Base-by-base conservation (phyloP, 148 eudicot genomes). In the Vaccinium macrocarpon region DNA sequence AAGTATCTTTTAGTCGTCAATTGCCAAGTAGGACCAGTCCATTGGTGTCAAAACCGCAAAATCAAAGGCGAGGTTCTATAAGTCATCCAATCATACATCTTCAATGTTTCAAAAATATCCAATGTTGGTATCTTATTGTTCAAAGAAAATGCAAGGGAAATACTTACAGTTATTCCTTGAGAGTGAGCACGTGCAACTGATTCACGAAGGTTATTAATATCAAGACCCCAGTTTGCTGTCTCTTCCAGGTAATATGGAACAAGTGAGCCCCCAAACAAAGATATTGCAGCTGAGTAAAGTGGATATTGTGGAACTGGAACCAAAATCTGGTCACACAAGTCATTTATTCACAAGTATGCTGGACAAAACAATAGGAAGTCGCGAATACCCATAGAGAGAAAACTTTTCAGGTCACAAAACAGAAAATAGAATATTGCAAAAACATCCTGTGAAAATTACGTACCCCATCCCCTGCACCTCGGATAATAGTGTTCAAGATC, bases 261-360 rank as follows among this genome's bases (percentile, higher is more conserved):
- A 51, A 97, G 94, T 85, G 99, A 88, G 79, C 99, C 99, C 84
- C 99, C 98, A 82, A 87, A 87, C 55, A 97, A 89, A 70, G 97
- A 86, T 88, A 97, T 97, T 61, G 98, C 85, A 73, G 99, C 99
- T 59, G 99, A 97, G 90, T 97, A 97, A 81, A 97, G 97, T 66
- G 99, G 99, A 88, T 97, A 97, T 51, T 97, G 99, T 64, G 99
- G 99, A 89, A 97, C 98, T 32, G 99, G 99, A 85, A 95, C 99
- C 89, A 97, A 90, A 80, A 97, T 90, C 99, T 97, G 90, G 71
- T 57, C 81, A 70, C 11, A 75, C 10, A 76, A 15, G 81, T 52
- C 84, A 79, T 18, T 4, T 13, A 19, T 82, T 79, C 66, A 23
- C 18, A 89, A 53, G 23, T 46, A 32, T 27, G 56, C 56, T 53